phyloP scores from a whole-genome alignment of 139 green algal genomes.

The Picochlorum sp. region DNA sequence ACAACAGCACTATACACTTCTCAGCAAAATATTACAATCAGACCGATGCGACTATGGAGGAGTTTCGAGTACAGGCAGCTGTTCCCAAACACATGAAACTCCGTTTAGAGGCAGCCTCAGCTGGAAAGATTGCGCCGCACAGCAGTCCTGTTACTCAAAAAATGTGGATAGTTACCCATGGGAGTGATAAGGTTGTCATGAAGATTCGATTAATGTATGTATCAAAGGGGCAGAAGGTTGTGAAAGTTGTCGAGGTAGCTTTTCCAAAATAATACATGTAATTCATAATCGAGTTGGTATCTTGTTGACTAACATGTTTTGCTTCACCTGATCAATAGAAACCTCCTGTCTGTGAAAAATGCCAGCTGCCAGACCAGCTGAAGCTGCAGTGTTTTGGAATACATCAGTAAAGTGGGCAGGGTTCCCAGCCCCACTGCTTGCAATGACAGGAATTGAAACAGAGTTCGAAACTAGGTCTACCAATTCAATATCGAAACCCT shows the following conservation, averaged over 20 bases:
- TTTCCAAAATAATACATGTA: slow-evolving; percentile 33
- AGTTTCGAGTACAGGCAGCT: slow-evolving; percentile 85
- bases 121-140: too few species aligned
- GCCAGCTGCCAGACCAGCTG: slow-evolving; percentile 89
- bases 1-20: slow-evolving; percentile 26
- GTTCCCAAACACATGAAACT: slow-evolving; percentile 89
- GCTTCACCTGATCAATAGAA: slow-evolving; percentile 83
- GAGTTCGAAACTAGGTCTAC: slow-evolving; percentile 75
- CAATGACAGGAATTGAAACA: slow-evolving; percentile 97
- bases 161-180: too few species aligned
- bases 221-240: slow-evolving; percentile 23
- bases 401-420: slow-evolving; percentile 89
- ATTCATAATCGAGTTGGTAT: slow-evolving; percentile 60
- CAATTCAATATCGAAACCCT: slow-evolving; percentile 92
- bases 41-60: slow-evolving; percentile 37
- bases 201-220: slow-evolving; percentile 62
- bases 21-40: slow-evolving; percentile 67
- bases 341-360: slow-evolving; percentile 98
- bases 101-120: slow-evolving; percentile 60
- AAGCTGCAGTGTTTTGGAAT: slow-evolving; percentile 63
- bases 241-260: slow-evolving; percentile 56
- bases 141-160: too few species aligned
- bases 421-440: slow-evolving; percentile 78
- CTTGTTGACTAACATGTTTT: slow-evolving; percentile 61
- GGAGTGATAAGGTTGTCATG: slow-evolving; percentile 48